A percentile compares a stretch with the other conserved stretches of the same genome.
phyloP scores from a whole-genome alignment of 2,329 filamentous ascomycete species.

The Microcyclospora pomicola region DNA sequence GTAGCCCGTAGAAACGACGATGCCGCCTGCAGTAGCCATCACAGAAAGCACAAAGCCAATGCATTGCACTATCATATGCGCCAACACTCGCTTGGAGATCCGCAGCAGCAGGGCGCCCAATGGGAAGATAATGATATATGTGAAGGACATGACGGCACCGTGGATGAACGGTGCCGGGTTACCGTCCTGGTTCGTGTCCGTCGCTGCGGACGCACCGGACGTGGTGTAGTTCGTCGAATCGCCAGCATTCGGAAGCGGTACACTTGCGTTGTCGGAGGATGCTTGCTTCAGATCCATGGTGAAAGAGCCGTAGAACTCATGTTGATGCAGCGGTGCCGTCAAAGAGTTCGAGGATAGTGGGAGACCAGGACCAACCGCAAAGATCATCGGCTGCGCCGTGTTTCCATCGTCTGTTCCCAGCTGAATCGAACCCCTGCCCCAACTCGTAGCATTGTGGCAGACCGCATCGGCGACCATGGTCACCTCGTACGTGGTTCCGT shows the following conservation, averaged over 20 bases:
- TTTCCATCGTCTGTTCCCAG: constrained; percentile 20
- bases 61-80: constrained; percentile 28
- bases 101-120: constrained; percentile 24
- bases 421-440: constrained; percentile 9
- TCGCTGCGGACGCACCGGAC: constrained; percentile 11
- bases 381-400: constrained; percentile 24
- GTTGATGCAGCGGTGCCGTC: constrained; percentile 21
- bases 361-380: constrained; percentile 23
- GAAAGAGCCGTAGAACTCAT: constrained; percentile 26
- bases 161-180: constrained; percentile 12
- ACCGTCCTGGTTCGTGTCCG: constrained; percentile 14
- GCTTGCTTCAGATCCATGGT: constrained; percentile 26
- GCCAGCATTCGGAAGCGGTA: constrained; percentile 17
- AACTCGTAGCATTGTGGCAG: constrained; percentile 25
- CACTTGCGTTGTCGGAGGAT: constrained; percentile 15
- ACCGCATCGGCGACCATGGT: constrained; percentile 18
- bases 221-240: constrained; percentile 3
- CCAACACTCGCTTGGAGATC: constrained; percentile 25
- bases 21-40: constrained; percentile 27
- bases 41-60: constrained; percentile 24
- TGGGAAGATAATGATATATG: constrained; percentile 24
- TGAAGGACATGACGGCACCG: constrained; percentile 20
- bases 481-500: constrained; percentile 2
- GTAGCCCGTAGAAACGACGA: constrained; percentile 25
- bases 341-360: constrained; percentile 15